A percentile compares a stretch with the other conserved stretches of the same genome.
Evolutionary conservation across 2,329 filamentous ascomycete species (phyloP).

Genomic region (Claviceps monticola): DNA sequence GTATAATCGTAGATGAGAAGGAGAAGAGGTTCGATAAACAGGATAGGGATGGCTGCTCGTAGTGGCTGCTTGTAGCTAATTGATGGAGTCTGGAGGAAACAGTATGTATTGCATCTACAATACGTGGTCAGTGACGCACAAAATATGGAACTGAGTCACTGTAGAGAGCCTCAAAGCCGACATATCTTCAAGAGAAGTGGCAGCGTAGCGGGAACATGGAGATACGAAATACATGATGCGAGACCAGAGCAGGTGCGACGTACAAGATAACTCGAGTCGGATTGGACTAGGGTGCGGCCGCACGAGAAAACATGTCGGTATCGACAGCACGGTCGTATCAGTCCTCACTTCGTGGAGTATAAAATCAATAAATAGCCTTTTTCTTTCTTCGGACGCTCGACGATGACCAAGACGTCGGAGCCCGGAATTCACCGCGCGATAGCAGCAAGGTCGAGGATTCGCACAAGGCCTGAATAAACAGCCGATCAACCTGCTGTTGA

Average conservation of each 20-base stretch:
- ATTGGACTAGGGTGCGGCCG: neutral
- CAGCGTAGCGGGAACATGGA: neutral
- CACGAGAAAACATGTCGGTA: constrained; percentile 5
- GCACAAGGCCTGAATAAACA: neutral
- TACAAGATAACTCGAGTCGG: neutral
- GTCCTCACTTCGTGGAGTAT: neutral
- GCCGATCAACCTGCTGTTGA: neutral
- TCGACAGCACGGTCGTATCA: neutral
- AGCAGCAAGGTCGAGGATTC: neutral
- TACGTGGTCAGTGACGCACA: neutral
- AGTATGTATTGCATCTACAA: neutral
- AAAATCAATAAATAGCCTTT: too few relatives aligned
- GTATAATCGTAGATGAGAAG: neutral
- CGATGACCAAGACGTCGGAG: neutral
- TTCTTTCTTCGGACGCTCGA: neutral
- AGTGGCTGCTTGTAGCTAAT: neutral
- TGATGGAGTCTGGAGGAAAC: neutral
- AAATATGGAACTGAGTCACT: neutral
- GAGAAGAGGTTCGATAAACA: neutral
- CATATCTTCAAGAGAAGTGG: neutral
- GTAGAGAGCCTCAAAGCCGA: neutral
- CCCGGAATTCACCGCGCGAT: neutral
- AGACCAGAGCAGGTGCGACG: constrained; percentile 1
- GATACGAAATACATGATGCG: neutral
- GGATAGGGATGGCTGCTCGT: neutral